Evolutionary conservation across 345 rosid species (phyloP).

Genomic region (Eucalyptus grandis): DNA sequence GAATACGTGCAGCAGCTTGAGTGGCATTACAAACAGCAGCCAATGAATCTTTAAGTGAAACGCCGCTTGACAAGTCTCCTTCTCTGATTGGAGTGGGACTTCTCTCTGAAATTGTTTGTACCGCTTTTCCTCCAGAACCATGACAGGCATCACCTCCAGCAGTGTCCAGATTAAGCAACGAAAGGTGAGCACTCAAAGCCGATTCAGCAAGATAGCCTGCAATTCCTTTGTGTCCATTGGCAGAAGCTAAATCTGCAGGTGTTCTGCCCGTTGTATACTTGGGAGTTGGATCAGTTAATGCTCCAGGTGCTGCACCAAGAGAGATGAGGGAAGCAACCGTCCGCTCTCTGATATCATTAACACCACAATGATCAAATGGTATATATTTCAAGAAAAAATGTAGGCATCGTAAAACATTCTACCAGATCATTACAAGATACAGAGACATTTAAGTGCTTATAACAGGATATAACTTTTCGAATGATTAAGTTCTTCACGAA

Average conservation of each 20-base stretch:
- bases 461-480: not conserved
- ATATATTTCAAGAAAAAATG: not conserved
- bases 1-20: constrained; percentile 81
- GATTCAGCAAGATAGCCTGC: constrained; percentile 91
- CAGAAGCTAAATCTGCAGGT: constrained; percentile 81
- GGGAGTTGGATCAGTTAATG: constrained; percentile 71
- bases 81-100: constrained; percentile 13
- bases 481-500: not conserved
- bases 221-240: constrained; percentile 84
- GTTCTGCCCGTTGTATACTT: constrained; percentile 52
- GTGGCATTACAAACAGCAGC: constrained; percentile 83
- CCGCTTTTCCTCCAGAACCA: constrained; percentile 11
- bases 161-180: constrained; percentile 42
- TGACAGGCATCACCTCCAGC: constrained; percentile 4
- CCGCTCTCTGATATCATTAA: constrained; percentile 44
- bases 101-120: constrained; percentile 19
- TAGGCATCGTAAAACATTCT: not conserved
- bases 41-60: constrained; percentile 57
- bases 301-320: constrained; percentile 78
- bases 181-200: constrained; percentile 44
- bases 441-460: not conserved
- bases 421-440: not conserved
- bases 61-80: constrained; percentile 17
- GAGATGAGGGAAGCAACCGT: constrained; percentile 69
- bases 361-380: not conserved